phyloP scores from a whole-genome alignment of 2,329 filamentous ascomycete genomes.

The Phyllosticta citribraziliensis region DNA sequence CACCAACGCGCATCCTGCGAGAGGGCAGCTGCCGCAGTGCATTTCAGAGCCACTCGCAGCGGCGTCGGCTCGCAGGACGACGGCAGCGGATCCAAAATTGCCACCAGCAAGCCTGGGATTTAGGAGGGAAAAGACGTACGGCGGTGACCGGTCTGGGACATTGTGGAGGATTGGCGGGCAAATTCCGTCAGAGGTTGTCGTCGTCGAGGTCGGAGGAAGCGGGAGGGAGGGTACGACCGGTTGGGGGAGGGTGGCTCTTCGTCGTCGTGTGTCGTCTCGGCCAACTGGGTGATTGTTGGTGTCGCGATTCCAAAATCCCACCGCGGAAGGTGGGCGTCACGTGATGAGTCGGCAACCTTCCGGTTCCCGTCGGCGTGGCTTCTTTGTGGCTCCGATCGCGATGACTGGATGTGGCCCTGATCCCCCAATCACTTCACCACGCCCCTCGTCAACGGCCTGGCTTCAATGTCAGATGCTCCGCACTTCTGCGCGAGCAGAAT shows the following conservation, averaged over 20 bases:
- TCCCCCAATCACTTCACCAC: neutral
- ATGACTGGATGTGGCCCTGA: neutral
- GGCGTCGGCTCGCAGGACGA: neutral
- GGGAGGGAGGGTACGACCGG: neutral
- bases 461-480: neutral
- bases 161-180: slow-evolving; percentile 50
- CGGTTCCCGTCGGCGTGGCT: neutral
- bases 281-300: slow-evolving; percentile 2
- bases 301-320: slow-evolving; percentile 1
- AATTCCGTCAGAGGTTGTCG: neutral
- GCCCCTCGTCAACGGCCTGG: neutral
- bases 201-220: neutral
- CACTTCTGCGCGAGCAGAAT: neutral
- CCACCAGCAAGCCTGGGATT: neutral
- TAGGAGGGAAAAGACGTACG: slow-evolving; percentile 50
- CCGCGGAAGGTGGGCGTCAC: neutral
- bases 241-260: neutral
- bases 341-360: neutral
- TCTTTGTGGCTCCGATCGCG: too few relatives aligned
- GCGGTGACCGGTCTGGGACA: slow-evolving; percentile 83
- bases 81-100: neutral
- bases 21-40: neutral
- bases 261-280: slow-evolving; percentile 11
- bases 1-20: neutral
- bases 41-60: neutral